Percentiles rank a stretch among this genome's conserved stretches.
Conservation (phyloP, 225 moss, liverwort and hornwort genomes). For the Physcomitrium patens region DNA sequence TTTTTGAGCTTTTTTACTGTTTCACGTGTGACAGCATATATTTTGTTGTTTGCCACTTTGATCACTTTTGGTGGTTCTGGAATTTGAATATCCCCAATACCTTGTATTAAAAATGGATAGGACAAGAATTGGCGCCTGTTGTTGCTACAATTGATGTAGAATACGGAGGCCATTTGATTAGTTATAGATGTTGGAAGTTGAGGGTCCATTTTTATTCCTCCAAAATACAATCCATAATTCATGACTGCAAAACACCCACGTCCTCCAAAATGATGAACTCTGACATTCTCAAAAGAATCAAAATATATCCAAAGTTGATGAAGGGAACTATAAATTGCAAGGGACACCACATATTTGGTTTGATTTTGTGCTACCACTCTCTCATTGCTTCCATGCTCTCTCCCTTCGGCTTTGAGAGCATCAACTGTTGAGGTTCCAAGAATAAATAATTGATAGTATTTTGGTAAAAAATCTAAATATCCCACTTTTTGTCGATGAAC, state of each 20-base stretch:
- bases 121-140: conserved; percentile 25
- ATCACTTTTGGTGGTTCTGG: conserved; percentile 50
- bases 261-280: conserved; percentile 15
- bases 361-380: neutral
- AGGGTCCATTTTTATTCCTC: conserved; percentile 26
- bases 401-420: neutral
- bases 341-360: neutral
- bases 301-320: conserved; percentile 28
- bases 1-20: accelerated
- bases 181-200: accelerated
- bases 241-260: conserved; percentile 28
- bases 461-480: conserved; percentile 35
- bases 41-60: conserved; percentile 26
- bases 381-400: neutral
- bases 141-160: conserved; percentile 38
- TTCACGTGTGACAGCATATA: conserved; percentile 49
- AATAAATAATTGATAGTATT: conserved; percentile 41
- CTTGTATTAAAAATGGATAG: conserved; percentile 32
- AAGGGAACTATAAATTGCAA: conserved; percentile 37
- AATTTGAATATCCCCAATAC: conserved; percentile 12
- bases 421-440: conserved; percentile 27
- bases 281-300: conserved; percentile 30
- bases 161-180: conserved; percentile 32
- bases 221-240: conserved; percentile 48
- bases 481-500: conserved; percentile 34